Evolutionary conservation across 1,139 yeast genomes (phyloP).

Genomic region (Debaryomyces coudertii): DNA sequence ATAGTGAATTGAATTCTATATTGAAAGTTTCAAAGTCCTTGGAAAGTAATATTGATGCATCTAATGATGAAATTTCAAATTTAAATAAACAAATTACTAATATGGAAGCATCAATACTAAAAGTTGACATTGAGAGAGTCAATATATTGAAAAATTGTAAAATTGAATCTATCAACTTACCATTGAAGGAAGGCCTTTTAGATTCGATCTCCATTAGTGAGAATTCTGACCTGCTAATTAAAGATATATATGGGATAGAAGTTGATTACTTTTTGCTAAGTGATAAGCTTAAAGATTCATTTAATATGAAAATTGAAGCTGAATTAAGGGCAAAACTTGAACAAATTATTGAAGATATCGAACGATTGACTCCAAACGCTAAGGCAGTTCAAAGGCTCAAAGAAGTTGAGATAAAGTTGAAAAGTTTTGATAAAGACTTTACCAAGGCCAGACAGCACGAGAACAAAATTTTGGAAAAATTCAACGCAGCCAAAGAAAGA

Average conservation of each 20-base stretch:
- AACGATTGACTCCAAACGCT: slow-evolving; percentile 72
- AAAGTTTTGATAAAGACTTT: slow-evolving; percentile 67
- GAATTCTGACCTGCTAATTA: slow-evolving; percentile 42
- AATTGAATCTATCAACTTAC: slow-evolving; percentile 68
- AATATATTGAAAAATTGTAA: slow-evolving; percentile 73
- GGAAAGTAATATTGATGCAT: slow-evolving; percentile 40
- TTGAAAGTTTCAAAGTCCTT: slow-evolving; percentile 28
- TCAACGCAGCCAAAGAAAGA: slow-evolving; percentile 59
- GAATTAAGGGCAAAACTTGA: slow-evolving; percentile 47
- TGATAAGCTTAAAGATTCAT: slow-evolving; percentile 44
- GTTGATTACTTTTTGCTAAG: slow-evolving; percentile 61
- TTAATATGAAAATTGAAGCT: slow-evolving; percentile 43
- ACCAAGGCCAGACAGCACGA: slow-evolving; percentile 65
- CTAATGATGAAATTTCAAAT: slow-evolving; percentile 32
- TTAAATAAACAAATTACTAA: slow-evolving; percentile 37
- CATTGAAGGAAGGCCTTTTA: slow-evolving; percentile 61
- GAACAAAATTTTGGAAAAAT: slow-evolving; percentile 55
- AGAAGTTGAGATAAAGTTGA: slow-evolving; percentile 66
- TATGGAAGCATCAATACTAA: slow-evolving; percentile 58
- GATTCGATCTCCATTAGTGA: slow-evolving; percentile 52
- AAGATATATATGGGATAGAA: slow-evolving; percentile 50
- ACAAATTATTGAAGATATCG: slow-evolving; percentile 49
- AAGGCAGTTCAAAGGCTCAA: slow-evolving; percentile 77
- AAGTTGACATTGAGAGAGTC: slow-evolving; percentile 59
- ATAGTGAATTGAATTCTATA: slow-evolving; percentile 29